Evolutionary conservation across 345 rosid genomes (phyloP).

Genomic region (Physaria fendleri): DNA sequence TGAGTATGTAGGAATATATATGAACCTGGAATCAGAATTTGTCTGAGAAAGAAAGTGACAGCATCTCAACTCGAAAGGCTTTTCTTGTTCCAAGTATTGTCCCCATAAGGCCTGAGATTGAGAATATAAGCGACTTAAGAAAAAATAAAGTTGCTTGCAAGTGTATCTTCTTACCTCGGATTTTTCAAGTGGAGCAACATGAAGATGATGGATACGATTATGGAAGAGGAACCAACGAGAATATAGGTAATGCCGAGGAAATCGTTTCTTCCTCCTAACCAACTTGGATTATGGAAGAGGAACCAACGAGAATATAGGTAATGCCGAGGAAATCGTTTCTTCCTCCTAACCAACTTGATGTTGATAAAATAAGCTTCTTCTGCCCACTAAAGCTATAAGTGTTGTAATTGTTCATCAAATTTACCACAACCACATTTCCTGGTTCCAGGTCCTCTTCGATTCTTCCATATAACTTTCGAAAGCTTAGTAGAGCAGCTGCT

Average conservation of each 20-base stretch:
- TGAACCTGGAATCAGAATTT: conserved; percentile 19
- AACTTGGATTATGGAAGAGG: conserved; percentile 54
- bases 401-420: conserved; percentile 69
- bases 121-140: background rate
- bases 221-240: conserved; percentile 56
- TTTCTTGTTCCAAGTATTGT: conserved; percentile 48
- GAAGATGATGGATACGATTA: no score
- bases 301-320: conserved; percentile 61
- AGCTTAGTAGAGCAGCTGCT: conserved; percentile 75
- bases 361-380: conserved; percentile 71
- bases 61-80: conserved; percentile 36
- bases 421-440: conserved; percentile 45
- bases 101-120: conserved; percentile 46
- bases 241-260: conserved; percentile 69
- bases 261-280: conserved; percentile 84
- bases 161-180: no score
- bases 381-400: conserved; percentile 80
- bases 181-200: no score
- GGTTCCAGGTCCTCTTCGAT: conserved; percentile 68
- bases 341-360: conserved; percentile 80
- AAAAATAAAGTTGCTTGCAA: background rate
- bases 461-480: conserved; percentile 70
- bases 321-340: conserved; percentile 77
- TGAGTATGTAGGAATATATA: conserved; percentile 4
- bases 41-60: conserved; percentile 15